Conservation (phyloP, 2,329 filamentous ascomycete genomes). For the Elsinoe necatrix region DNA sequence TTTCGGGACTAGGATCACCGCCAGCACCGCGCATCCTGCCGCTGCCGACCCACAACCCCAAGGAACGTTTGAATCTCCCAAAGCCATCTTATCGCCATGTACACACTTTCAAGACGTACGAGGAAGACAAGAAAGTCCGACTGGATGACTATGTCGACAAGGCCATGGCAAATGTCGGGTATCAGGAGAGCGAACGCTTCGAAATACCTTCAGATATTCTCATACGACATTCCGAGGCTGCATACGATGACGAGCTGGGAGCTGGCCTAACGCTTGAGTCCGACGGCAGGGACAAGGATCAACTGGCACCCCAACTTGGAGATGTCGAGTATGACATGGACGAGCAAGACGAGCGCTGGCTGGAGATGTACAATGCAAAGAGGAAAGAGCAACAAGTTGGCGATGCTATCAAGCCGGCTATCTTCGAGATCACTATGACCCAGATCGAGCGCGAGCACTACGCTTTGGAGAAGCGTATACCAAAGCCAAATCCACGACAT, state of each 20-base stretch:
- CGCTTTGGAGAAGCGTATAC: conserved; percentile 88
- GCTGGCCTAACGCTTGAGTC: conserved; percentile 42
- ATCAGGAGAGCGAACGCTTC: conserved; percentile 89
- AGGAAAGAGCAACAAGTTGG: conserved; percentile 60
- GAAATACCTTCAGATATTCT: conserved; percentile 66
- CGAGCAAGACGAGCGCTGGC: conserved; percentile 95
- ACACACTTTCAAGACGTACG: conserved; percentile 71
- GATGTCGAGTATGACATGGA: conserved; percentile 99
- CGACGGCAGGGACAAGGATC: conserved; percentile 49
- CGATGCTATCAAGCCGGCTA: conserved; percentile 74
- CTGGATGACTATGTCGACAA: conserved; percentile 83
- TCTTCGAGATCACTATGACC: conserved; percentile 96
- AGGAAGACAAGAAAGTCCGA: conserved; percentile 76
- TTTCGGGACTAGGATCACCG: conserved; percentile 51
- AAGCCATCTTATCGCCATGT: conserved; percentile 66
- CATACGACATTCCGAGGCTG: conserved; percentile 53
- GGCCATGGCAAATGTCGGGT: conserved; percentile 90
- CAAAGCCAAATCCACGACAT: conserved; percentile 92
- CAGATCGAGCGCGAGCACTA: conserved; percentile 99
- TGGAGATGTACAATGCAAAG: conserved; percentile 72
- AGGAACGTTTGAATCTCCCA: conserved; percentile 70
- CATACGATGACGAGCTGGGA: conserved; percentile 55
- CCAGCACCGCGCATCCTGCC: conserved; percentile 60
- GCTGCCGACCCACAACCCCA: conserved; percentile 69
- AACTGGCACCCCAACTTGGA: conserved; percentile 49